A percentile compares a stretch with the other conserved stretches of the same genome.
Conservation (phyloP, 1,284 basidiomycete genomes). For the Puccinia coronata region DNA sequence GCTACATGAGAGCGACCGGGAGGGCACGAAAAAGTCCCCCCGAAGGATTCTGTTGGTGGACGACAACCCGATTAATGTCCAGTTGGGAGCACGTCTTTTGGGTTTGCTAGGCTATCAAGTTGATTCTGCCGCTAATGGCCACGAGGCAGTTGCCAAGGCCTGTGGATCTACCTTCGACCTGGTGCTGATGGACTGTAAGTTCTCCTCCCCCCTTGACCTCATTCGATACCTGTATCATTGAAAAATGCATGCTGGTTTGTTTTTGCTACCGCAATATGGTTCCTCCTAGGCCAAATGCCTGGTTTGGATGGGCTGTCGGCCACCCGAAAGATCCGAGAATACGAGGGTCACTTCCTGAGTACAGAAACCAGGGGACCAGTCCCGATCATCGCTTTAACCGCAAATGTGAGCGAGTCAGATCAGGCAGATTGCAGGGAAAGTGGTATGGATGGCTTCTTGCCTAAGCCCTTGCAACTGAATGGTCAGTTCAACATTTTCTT, state of each 20-base stretch:
- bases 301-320: conserved; percentile 37
- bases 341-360: not conserved
- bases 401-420: conserved; percentile 44
- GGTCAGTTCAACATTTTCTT: conserved; percentile 11
- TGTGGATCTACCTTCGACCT: conserved; percentile 19
- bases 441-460: conserved; percentile 48
- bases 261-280: not conserved
- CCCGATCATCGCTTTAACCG: conserved; percentile 45
- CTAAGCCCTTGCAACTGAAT: conserved; percentile 40
- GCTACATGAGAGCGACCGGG: not conserved
- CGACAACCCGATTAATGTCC: conserved; percentile 39
- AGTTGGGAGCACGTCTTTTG: conserved; percentile 37
- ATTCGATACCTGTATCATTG: not conserved
- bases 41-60: conserved; percentile 46
- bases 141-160: conserved; percentile 35
- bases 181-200: conserved; percentile 48
- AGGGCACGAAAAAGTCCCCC: not conserved
- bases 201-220: not conserved
- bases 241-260: not conserved
- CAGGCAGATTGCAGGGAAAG: conserved; percentile 20
- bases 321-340: conserved; percentile 29
- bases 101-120: conserved; percentile 34
- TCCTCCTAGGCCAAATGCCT: conserved; percentile 43
- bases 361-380: not conserved
- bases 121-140: conserved; percentile 30